Evolutionary conservation across 441 rosid genomes (phyloP).

Genomic region (Dalechampia spathulata): DNA sequence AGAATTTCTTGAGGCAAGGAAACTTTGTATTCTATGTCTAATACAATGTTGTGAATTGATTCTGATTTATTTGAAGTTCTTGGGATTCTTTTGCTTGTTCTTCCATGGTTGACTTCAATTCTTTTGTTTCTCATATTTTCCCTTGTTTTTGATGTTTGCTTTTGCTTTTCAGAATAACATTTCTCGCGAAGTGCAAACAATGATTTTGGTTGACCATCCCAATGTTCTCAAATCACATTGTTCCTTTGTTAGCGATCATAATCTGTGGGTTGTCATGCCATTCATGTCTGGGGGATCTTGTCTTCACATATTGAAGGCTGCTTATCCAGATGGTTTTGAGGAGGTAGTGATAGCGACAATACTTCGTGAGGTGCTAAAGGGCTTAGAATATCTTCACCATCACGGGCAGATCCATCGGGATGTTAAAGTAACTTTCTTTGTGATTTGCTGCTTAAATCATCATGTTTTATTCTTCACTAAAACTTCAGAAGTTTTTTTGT

Average conservation of each 20-base stretch:
- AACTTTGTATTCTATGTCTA: background rate
- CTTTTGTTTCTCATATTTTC: background rate
- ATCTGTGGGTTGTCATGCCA: slow-evolving; percentile 96
- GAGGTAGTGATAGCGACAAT: slow-evolving; percentile 83
- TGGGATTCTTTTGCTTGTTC: no score
- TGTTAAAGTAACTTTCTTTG: slow-evolving; percentile 56
- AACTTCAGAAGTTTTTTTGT: background rate
- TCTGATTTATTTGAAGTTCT: background rate
- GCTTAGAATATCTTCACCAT: slow-evolving; percentile 93
- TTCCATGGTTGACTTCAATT: no score
- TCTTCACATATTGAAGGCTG: slow-evolving; percentile 94
- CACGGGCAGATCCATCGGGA: slow-evolving; percentile 98
- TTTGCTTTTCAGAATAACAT: slow-evolving; percentile 48
- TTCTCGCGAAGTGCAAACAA: slow-evolving; percentile 90
- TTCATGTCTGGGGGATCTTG: slow-evolving; percentile 98
- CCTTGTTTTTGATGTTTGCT: background rate
- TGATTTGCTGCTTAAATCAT: background rate
- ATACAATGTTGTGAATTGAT: background rate
- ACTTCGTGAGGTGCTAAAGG: slow-evolving; percentile 79
- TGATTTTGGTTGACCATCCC: slow-evolving; percentile 91
- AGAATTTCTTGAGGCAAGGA: background rate
- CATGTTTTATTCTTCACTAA: background rate
- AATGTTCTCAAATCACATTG: slow-evolving; percentile 92
- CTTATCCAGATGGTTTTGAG: slow-evolving; percentile 90
- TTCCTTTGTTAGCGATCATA: slow-evolving; percentile 88